Base-by-base conservation (phyloP, 345 rosid genomes). In the Melastoma malabathricum region DNA sequence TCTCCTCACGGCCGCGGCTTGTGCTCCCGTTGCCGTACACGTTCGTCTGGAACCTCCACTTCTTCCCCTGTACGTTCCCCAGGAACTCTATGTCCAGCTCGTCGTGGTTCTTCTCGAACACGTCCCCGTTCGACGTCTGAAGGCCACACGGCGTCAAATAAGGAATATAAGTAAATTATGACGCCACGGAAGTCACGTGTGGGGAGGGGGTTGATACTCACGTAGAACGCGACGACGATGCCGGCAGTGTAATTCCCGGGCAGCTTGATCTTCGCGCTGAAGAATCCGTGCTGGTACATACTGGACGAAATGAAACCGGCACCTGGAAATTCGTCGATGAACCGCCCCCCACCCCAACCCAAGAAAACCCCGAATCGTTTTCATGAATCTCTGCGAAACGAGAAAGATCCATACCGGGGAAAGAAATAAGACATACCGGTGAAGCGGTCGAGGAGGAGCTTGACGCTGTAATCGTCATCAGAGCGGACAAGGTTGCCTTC, bases 1-100 rank as follows among this genome's bases (percentile, higher is more conserved):
- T 73, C 47, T 84, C 98, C 65, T 92, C 98, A 56, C 98, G 68
- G 10, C 98, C 98, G n/a, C 84, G 72, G 17, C 23, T 52, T 0
- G 86, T 81, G 78, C 98, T 92, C n/a, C 98, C 98, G 46, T 92
- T 87, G 0, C 95, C 95, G 20, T 92, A 92, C 51, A 87, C 57
- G 64, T 92, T 92, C 4, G 98, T 92, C 60, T 92, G 98, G 57
- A 92, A 82, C 54, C 90, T 77, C 97, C 97, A 92, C 56, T 92
- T 83, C 65, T 88, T 77, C 52, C 97, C 95, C 49, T 64, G 59
- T 6, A 83, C 60, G 64, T 87, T 87, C 3, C 98, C 98, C 45
- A 92, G 52, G 68, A 92, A 92, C 76, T 92, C 98, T 27, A 92
- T 71, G 77, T 92, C 98, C 67, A 92, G 54, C 59, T 92, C 98